Conservation (phyloP, 2,329 filamentous ascomycete genomes). For the Alternaria arbusti region DNA sequence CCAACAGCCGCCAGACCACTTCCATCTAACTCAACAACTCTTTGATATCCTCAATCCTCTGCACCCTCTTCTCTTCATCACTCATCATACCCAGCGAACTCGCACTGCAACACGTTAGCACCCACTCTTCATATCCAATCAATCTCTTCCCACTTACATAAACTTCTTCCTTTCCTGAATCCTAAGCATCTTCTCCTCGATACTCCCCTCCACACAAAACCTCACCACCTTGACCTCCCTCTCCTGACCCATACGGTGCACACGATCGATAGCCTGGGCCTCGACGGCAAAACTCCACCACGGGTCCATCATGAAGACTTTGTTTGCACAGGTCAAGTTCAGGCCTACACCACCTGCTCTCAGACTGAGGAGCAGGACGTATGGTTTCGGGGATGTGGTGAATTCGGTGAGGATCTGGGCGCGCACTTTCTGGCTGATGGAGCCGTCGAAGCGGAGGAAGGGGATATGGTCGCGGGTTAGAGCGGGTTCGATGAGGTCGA, state of each 20-base stretch:
- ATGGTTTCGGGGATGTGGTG: conserved; percentile 61
- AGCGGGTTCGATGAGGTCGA: conserved; percentile 86
- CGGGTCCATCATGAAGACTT: conserved; percentile 99
- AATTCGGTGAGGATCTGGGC: conserved; percentile 81
- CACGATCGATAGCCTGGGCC: conserved; percentile 95
- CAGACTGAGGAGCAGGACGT: conserved; percentile 81
- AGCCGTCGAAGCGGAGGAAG: conserved; percentile 88
- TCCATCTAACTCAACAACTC: conserved; percentile 72
- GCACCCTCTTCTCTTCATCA: conserved; percentile 89
- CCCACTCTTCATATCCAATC: too few species aligned
- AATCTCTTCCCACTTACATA: conserved; percentile 79
- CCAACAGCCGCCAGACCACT: background rate
- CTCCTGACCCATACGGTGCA: conserved; percentile 95
- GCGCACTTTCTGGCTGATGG: conserved; percentile 84
- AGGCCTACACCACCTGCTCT: conserved; percentile 92
- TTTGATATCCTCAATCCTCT: conserved; percentile 92
- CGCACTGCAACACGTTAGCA: conserved; percentile 65
- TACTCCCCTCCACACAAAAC: conserved; percentile 88
- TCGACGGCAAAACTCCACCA: conserved; percentile 99
- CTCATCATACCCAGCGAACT: conserved; percentile 92
- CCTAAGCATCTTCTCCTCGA: conserved; percentile 92
- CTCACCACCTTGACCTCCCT: conserved; percentile 83
- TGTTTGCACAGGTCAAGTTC: conserved; percentile 85
- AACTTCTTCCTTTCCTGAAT: conserved; percentile 97
- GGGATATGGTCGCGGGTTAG: conserved; percentile 74